phyloP scores from a whole-genome alignment of 2,329 filamentous ascomycete species.

The Cercospora sp. region DNA sequence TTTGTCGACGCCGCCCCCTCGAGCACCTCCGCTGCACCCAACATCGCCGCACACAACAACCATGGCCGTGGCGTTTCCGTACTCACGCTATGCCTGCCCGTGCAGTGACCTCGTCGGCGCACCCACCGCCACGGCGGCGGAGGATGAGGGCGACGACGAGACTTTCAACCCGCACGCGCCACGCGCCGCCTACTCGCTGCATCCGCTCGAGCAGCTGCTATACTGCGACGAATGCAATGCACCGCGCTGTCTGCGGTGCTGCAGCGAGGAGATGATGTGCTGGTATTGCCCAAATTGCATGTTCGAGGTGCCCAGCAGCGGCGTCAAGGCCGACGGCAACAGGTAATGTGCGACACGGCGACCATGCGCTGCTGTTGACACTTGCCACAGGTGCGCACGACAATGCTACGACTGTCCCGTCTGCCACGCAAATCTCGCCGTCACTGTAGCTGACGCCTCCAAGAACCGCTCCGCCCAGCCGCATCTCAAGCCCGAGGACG shows the following conservation, averaged over 20 bases:
- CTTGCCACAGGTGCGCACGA: constrained; percentile 61
- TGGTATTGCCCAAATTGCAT: constrained; percentile 95
- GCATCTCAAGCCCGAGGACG: constrained; percentile 27
- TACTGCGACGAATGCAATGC: constrained; percentile 98
- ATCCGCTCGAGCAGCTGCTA: constrained; percentile 87
- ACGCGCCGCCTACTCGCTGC: constrained; percentile 86
- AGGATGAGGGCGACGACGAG: constrained; percentile 70
- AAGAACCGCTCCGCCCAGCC: constrained; percentile 15
- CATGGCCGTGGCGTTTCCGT: constrained; percentile 62
- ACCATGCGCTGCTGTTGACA: constrained; percentile 10
- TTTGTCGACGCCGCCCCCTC: not conserved
- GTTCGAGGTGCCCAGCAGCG: constrained; percentile 93
- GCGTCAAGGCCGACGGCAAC: constrained; percentile 89
- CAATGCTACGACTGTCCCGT: constrained; percentile 95
- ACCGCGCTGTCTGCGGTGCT: constrained; percentile 89
- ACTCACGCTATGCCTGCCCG: constrained; percentile 65
- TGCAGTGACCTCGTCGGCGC: constrained; percentile 55
- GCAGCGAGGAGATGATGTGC: constrained; percentile 88
- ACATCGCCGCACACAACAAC: not conserved
- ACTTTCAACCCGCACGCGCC: constrained; percentile 84
- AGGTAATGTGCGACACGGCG: constrained; percentile 58
- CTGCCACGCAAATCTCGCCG: constrained; percentile 77
- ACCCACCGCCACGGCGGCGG: constrained; percentile 38
- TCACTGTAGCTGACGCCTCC: constrained; percentile 67
- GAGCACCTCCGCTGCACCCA: not conserved